These are phyloP conservation scores for Alectoria sarmentosa DNA, from an alignment of 495 filamentous ascomycete species.

Conservation along the genomic window DNA sequence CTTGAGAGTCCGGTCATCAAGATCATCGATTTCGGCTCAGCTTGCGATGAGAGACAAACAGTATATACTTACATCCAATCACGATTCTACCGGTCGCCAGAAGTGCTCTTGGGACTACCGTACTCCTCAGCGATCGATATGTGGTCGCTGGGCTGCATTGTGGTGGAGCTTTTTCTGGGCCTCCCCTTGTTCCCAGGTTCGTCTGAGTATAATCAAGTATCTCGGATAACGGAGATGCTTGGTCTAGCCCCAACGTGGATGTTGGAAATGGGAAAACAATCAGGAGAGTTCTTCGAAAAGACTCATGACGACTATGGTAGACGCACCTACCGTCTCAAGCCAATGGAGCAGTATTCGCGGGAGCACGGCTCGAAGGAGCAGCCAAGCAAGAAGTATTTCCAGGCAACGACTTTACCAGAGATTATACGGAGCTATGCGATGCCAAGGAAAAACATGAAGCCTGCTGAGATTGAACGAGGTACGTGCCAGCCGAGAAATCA, in stretches of 20 bases:
- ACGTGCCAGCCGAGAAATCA: constrained; percentile 28
- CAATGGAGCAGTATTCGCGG: constrained; percentile 92
- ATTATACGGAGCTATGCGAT: constrained; percentile 97
- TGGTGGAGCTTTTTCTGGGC: constrained; percentile 95
- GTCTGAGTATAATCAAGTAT: constrained; percentile 98
- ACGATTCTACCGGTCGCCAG: constrained; percentile 94
- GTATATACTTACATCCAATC: constrained; percentile 99
- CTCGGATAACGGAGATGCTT: constrained; percentile 96
- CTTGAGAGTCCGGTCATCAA: constrained; percentile 99
- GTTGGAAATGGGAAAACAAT: constrained; percentile 98
- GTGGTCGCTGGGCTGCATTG: constrained; percentile 99
- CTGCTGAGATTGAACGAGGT: constrained; percentile 93
- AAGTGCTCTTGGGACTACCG: constrained; percentile 88
- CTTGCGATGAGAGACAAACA: constrained; percentile 96
- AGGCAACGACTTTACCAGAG: constrained; percentile 84
- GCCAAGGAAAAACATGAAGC: constrained; percentile 99
- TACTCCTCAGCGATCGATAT: constrained; percentile 99
- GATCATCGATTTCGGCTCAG: constrained; percentile 99
- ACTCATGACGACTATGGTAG: constrained; percentile 85
- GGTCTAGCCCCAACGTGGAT: constrained; percentile 97
- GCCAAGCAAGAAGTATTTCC: constrained; percentile 99
- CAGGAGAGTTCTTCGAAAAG: constrained; percentile 97
- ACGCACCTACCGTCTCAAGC: constrained; percentile 85
- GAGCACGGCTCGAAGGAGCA: constrained; percentile 96
- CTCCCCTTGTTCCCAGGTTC: constrained; percentile 94